phyloP scores from a whole-genome alignment of 164 flowering plant species.

The Magnolia officinalis region DNA sequence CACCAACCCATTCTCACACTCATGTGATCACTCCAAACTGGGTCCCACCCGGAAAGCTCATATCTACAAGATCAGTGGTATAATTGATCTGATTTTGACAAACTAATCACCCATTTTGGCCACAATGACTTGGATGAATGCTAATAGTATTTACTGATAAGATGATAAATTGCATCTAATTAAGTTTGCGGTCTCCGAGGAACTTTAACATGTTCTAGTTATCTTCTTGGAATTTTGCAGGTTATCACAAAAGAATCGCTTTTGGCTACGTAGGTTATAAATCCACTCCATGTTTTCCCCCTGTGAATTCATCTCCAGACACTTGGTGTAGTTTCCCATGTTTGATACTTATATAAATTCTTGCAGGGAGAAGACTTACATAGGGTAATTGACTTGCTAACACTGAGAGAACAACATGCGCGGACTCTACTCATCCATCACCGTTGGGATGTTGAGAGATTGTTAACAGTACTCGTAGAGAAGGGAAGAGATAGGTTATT shows the following conservation, averaged over 20 bases:
- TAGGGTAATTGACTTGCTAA: constrained; percentile 65
- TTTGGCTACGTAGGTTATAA: constrained; percentile 65
- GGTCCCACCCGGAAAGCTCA: too few species aligned
- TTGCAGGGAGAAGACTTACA: constrained; percentile 66
- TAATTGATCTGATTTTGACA: too few species aligned
- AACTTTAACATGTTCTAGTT: background rate
- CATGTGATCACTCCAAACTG: too few species aligned
- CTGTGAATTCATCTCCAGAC: background rate
- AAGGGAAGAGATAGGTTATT: constrained; percentile 53
- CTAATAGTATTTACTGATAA: too few species aligned
- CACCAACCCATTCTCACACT: too few species aligned
- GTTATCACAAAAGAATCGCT: constrained; percentile 74
- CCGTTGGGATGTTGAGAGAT: constrained; percentile 76
- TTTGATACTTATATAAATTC: constrained; percentile 7
- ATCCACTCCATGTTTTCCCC: background rate
- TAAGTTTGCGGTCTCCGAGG: background rate
- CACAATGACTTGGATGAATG: too few species aligned
- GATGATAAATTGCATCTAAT: too few species aligned
- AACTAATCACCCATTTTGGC: too few species aligned
- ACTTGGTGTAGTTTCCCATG: background rate
- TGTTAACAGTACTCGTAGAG: constrained; percentile 60
- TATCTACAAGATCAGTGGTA: too few species aligned
- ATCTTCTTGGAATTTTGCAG: constrained; percentile 33
- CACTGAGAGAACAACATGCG: constrained; percentile 70
- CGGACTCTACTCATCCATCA: constrained; percentile 76